Base-by-base conservation (phyloP, 1,284 basidiomycete genomes). In the Lignosus rhinocerotis region DNA sequence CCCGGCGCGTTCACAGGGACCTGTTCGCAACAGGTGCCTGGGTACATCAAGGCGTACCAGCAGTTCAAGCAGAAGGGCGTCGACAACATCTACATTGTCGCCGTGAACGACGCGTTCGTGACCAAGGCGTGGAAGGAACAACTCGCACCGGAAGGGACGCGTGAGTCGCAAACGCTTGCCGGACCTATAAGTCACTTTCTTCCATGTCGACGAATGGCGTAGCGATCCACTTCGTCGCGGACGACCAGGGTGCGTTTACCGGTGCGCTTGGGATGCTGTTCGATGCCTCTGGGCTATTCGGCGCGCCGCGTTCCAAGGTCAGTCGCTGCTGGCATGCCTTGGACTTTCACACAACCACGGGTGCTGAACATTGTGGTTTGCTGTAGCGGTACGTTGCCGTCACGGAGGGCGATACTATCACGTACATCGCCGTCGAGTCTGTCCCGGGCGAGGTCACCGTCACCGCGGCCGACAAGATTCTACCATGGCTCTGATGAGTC, bases 71-170 rank as follows among this genome's bases (percentile, higher is more conserved):
- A 73, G 19, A 88, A 86, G 72, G 89, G 89, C n/a, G 75, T 92
- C 63, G 78, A 81, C 42, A 81, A 82, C 60, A 80, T 92, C 64
- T 90, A 84, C 67, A 78, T 91, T 57, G 77, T 92, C 47, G 76
- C 82, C 16, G 86, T 91, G 48, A 92, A 92, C 71, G 89, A 92
- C 70, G 79, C 79, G 12, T 91, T 89, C 63, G 83, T 84, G 30
- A 80, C 79, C 63, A 82, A 85, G 84, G 89, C 90, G 5, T 92
- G 89, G 89, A 89, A 89, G 70, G 78, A 85, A 61, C 76, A 83
- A 53, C 76, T 92, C 43, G 81, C 83, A 2, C 78, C 80, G 1
- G 71, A 71, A 2, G 83, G 82, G 34, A 82, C 83, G 6, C 72
- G 84, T 85, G 60, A 61, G 80, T 76, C 11, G 31, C 48, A 25